Evolutionary conservation across 257 asterid genomes (phyloP).

Genomic region (Cruciata laevipes): DNA sequence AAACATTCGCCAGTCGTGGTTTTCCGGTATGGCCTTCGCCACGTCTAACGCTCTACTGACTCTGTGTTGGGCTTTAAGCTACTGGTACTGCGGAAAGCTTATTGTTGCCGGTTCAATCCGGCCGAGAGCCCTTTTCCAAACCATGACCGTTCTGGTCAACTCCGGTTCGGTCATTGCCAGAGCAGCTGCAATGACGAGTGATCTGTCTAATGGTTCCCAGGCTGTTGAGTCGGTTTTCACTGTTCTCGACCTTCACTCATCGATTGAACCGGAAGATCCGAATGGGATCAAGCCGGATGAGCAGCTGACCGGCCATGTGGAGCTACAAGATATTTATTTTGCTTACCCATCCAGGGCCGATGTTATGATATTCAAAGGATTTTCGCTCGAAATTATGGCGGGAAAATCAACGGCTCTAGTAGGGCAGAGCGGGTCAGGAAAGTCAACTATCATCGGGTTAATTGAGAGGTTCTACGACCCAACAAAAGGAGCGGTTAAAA

Average conservation of each 20-base stretch:
- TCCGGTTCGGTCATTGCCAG: conserved; percentile 80
- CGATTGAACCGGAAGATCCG: conserved; percentile 63
- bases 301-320: conserved; percentile 43
- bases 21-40: conserved; percentile 71
- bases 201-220: conserved; percentile 64
- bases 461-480: background rate
- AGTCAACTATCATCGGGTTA: background rate
- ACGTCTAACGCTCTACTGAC: conserved; percentile 65
- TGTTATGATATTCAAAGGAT: background rate
- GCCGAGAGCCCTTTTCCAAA: conserved; percentile 57
- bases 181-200: conserved; percentile 85
- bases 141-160: conserved; percentile 71
- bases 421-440: background rate
- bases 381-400: background rate
- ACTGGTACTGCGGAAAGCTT: conserved; percentile 83
- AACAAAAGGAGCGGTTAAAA: background rate
- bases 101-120: conserved; percentile 44
- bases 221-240: conserved; percentile 70
- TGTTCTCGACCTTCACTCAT: conserved; percentile 52
- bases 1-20: conserved; percentile 76
- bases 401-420: background rate
- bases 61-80: conserved; percentile 57
- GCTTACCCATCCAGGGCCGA: background rate
- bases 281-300: conserved; percentile 45
- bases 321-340: conserved; percentile 12